A percentile compares a stretch with the other conserved stretches of the same genome.
Evolutionary conservation across 192 early-diverging fungal genomes (phyloP).

Genomic region (Coemansia sp.): DNA sequence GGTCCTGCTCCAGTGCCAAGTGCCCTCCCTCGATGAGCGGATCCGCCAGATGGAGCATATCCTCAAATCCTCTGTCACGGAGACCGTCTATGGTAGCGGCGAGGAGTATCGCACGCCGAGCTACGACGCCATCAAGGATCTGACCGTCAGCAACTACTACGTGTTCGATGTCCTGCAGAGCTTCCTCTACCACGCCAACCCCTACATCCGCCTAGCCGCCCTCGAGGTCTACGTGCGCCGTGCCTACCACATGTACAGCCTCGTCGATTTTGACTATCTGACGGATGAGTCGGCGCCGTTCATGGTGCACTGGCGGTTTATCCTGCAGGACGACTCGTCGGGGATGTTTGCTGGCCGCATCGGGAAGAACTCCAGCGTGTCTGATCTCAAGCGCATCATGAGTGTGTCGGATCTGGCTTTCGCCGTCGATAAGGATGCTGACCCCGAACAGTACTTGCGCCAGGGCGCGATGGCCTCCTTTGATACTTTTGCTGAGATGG

Average conservation of each 20-base stretch:
- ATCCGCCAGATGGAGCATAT: slow-evolving; percentile 80
- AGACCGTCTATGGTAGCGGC: slow-evolving; percentile 75
- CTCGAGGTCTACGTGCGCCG: slow-evolving; percentile 96
- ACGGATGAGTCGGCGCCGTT: slow-evolving; percentile 61
- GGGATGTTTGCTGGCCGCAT: slow-evolving; percentile 37
- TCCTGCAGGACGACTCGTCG: slow-evolving; percentile 63
- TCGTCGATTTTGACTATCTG: slow-evolving; percentile 78
- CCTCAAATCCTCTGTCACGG: slow-evolving; percentile 70
- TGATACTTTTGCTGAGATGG: slow-evolving; percentile 67
- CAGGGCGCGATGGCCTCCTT: slow-evolving; percentile 85
- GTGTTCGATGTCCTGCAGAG: slow-evolving; percentile 92
- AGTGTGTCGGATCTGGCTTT: slow-evolving; percentile 81
- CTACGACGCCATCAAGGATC: slow-evolving; percentile 74
- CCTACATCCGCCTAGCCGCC: slow-evolving; percentile 76
- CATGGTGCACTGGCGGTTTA: slow-evolving; percentile 76
- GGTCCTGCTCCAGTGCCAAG: slow-evolving; percentile 86
- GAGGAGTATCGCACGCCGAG: slow-evolving; percentile 68
- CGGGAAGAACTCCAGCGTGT: slow-evolving; percentile 34
- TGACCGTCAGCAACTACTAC: slow-evolving; percentile 91
- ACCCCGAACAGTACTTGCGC: slow-evolving; percentile 70
- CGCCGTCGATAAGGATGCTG: slow-evolving; percentile 63
- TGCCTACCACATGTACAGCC: slow-evolving; percentile 96
- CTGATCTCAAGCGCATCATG: slow-evolving; percentile 64
- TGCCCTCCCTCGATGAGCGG: slow-evolving; percentile 90
- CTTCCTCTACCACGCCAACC: slow-evolving; percentile 89